phyloP scores from a whole-genome alignment of 2,329 filamentous ascomycete genomes.

The Juglanconis juglandina region DNA sequence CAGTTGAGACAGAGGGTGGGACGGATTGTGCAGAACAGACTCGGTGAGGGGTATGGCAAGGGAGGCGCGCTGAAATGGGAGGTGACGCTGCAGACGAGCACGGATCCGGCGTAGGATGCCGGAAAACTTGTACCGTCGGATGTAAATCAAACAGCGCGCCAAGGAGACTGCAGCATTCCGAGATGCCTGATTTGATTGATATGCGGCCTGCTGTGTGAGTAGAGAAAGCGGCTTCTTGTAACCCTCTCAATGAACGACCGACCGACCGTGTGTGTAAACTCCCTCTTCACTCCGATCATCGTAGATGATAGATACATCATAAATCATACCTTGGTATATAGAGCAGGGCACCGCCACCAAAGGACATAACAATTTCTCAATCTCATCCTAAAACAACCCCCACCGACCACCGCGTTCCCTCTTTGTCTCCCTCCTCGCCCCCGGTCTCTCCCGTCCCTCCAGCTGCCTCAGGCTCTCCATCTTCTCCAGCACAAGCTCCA shows the following conservation, averaged over 20 bases:
- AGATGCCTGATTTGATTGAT: background rate
- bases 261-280: background rate
- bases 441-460: slow-evolving; percentile 68
- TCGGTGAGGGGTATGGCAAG: slow-evolving; percentile 83
- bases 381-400: slow-evolving; percentile 12
- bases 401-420: slow-evolving; percentile 21
- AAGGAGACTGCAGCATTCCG: background rate
- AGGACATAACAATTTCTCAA: background rate
- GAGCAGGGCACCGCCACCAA: background rate
- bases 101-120: slow-evolving; percentile 26
- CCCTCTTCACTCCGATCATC: background rate
- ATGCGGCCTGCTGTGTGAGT: background rate
- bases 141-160: background rate
- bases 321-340: slow-evolving; percentile 10
- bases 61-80: slow-evolving; percentile 84
- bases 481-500: slow-evolving; percentile 91
- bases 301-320: background rate
- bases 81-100: slow-evolving; percentile 76
- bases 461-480: slow-evolving; percentile 88
- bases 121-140: background rate
- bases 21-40: slow-evolving; percentile 75
- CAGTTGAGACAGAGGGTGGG: slow-evolving; percentile 73
- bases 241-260: background rate
- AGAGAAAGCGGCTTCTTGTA: background rate
- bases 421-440: slow-evolving; percentile 30